Evolutionary conservation across 2,329 filamentous ascomycete genomes (phyloP).

Genomic region (Clathrospora elynae): DNA sequence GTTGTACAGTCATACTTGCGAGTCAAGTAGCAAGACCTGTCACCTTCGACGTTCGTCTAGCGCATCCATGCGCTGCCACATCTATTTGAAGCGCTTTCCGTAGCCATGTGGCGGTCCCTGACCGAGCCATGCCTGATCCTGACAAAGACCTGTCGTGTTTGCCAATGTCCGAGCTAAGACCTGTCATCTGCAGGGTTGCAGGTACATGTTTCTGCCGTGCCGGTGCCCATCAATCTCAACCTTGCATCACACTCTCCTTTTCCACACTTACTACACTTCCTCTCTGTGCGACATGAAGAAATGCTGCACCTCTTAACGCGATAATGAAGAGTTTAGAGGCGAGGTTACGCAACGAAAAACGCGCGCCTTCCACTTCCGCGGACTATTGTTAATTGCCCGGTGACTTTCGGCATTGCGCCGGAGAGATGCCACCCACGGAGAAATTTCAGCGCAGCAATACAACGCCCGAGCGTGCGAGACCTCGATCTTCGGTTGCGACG

Average conservation of each 20-base stretch:
- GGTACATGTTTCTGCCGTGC: slow-evolving; percentile 7
- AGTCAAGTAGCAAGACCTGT: slow-evolving; percentile 10
- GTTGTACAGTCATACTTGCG: slow-evolving; percentile 1
- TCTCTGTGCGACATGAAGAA: slow-evolving; percentile 12
- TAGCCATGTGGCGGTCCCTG: background rate
- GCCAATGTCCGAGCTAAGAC: too few species aligned
- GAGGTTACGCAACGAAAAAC: slow-evolving; percentile 20
- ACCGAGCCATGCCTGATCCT: too few species aligned
- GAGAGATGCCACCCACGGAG: slow-evolving; percentile 22
- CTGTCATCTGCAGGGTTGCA: slow-evolving; percentile 2
- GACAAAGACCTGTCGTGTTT: too few species aligned
- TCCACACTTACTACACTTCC: slow-evolving; percentile 1
- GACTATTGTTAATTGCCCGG: slow-evolving; percentile 13
- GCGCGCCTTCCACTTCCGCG: slow-evolving; percentile 13
- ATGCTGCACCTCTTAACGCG: slow-evolving; percentile 12
- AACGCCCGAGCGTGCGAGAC: slow-evolving; percentile 24
- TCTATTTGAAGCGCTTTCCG: background rate
- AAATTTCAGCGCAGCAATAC: slow-evolving; percentile 31
- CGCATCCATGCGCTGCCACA: slow-evolving; percentile 2
- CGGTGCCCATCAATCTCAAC: slow-evolving; percentile 7
- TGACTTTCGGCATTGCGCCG: slow-evolving; percentile 10
- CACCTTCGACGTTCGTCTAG: slow-evolving; percentile 4
- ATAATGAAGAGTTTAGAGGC: slow-evolving; percentile 14
- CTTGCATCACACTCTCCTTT: slow-evolving; percentile 1
- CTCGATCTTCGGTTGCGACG: slow-evolving; percentile 19